Evolutionary conservation across 176 grass and related monocot genomes (phyloP).

Genomic region (Triticum monococcum): DNA sequence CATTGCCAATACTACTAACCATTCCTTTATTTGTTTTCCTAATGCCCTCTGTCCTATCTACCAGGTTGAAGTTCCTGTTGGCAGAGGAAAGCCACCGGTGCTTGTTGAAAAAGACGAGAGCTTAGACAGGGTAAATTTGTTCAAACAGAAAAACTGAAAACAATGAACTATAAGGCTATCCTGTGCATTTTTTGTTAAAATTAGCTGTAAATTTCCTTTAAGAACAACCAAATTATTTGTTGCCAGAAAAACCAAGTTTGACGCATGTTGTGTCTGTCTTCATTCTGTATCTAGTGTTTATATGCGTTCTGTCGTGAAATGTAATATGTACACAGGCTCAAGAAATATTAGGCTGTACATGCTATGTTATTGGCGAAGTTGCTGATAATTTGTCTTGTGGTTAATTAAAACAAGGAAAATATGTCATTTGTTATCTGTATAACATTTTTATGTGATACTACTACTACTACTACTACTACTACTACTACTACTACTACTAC

Average conservation of each 20-base stretch:
- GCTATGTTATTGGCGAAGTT: background rate
- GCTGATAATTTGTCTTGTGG: background rate
- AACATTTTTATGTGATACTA: background rate
- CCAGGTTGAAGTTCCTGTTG: conserved; percentile 88
- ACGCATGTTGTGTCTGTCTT: background rate
- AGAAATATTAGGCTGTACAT: background rate
- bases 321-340: background rate
- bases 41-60: conserved; percentile 17
- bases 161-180: background rate
- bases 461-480: background rate
- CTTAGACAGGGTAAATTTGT: conserved; percentile 68
- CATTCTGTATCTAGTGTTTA: background rate
- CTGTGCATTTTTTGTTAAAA: background rate
- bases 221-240: background rate
- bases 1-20: background rate
- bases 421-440: background rate
- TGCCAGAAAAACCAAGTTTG: background rate
- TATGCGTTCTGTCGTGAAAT: background rate
- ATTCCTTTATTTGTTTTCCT: conserved; percentile 19
- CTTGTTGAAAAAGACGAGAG: conserved; percentile 87
- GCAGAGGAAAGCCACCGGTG: conserved; percentile 71
- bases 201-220: background rate
- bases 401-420: background rate
- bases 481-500: background rate
- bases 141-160: background rate